Percentiles rank a stretch among this genome's conserved stretches.
phyloP scores from a whole-genome alignment of 495 filamentous ascomycete genomes.

The Aspergillus ostianus region DNA sequence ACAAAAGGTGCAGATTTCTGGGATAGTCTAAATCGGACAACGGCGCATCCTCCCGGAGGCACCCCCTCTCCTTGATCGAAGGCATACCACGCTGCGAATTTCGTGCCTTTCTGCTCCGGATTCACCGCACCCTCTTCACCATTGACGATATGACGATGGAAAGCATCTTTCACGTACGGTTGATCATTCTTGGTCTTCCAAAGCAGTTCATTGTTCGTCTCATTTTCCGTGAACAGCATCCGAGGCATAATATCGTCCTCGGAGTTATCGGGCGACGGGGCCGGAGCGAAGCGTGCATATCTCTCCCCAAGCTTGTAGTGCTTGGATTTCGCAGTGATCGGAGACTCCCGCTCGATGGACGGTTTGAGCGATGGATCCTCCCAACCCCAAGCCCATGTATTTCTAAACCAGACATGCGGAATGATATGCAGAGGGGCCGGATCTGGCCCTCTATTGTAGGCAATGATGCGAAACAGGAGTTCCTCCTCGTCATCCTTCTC shows the following conservation, averaged over 20 bases:
- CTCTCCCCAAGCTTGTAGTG: constrained; percentile 78
- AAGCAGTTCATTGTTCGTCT: constrained; percentile 77
- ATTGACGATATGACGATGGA: constrained; percentile 84
- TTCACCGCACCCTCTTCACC: constrained; percentile 78
- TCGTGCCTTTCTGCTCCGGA: constrained; percentile 76
- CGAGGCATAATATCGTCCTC: constrained; percentile 80
- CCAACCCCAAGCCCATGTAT: constrained; percentile 92
- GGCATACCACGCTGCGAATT: constrained; percentile 85
- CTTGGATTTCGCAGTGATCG: constrained; percentile 66
- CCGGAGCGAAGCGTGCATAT: constrained; percentile 83
- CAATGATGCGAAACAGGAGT: constrained; percentile 89
- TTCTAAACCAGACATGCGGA: constrained; percentile 94
- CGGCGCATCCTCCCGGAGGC: constrained; percentile 85
- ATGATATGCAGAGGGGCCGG: constrained; percentile 89
- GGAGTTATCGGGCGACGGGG: constrained; percentile 73
- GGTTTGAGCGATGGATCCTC: constrained; percentile 73
- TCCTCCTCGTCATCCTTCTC: constrained; percentile 86
- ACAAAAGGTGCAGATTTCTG: constrained; percentile 69
- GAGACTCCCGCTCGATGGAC: constrained; percentile 59
- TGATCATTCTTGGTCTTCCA: constrained; percentile 75
- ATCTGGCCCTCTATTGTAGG: constrained; percentile 92
- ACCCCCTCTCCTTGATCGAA: constrained; percentile 90
- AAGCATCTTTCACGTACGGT: constrained; percentile 91
- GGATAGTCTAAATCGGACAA: constrained; percentile 88
- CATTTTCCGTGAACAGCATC: constrained; percentile 91